Percentiles rank a stretch among this genome's conserved stretches.
Conservation (phyloP, 306 rosid genomes). For the Notholithocarpus densiflorus region DNA sequence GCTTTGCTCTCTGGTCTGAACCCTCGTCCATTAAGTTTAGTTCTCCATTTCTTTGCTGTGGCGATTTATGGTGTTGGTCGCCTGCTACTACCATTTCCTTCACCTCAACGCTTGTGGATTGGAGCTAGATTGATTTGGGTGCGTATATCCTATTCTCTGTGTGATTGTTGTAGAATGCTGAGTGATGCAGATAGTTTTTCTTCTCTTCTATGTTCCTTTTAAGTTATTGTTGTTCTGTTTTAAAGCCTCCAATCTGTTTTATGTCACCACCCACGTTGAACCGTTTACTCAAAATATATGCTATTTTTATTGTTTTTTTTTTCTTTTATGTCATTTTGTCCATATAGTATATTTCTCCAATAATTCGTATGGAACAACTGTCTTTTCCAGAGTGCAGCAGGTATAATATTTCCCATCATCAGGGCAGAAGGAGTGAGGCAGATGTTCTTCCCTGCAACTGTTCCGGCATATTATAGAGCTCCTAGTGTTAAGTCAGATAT, state of each 20-base stretch:
- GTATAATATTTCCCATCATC: conserved; percentile 54
- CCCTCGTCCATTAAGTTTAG: conserved; percentile 52
- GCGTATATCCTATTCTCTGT: not conserved
- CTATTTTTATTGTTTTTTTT: no score
- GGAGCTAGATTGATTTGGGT: conserved; percentile 61
- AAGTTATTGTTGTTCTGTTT: not conserved
- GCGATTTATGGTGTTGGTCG: conserved; percentile 65
- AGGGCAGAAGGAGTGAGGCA: conserved; percentile 53
- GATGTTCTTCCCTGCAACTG: conserved; percentile 39
- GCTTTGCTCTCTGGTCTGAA: conserved; percentile 59
- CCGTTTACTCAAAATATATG: no score
- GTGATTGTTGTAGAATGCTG: not conserved
- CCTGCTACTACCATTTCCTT: conserved; percentile 62
- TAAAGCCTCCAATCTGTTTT: no score
- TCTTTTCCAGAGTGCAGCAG: conserved; percentile 38
- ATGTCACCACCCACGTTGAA: no score
- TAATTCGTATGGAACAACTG: not conserved
- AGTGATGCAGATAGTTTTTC: not conserved
- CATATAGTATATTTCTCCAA: not conserved
- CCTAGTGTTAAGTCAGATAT: conserved; percentile 11
- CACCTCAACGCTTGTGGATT: conserved; percentile 47
- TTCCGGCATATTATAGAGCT: conserved; percentile 33
- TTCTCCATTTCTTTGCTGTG: conserved; percentile 68
- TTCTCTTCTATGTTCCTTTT: not conserved
- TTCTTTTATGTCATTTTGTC: no score